Percentiles rank a stretch among this genome's conserved stretches.
phyloP scores from a whole-genome alignment of 1,139 yeast species.

The Debaryomyces fabryi region DNA sequence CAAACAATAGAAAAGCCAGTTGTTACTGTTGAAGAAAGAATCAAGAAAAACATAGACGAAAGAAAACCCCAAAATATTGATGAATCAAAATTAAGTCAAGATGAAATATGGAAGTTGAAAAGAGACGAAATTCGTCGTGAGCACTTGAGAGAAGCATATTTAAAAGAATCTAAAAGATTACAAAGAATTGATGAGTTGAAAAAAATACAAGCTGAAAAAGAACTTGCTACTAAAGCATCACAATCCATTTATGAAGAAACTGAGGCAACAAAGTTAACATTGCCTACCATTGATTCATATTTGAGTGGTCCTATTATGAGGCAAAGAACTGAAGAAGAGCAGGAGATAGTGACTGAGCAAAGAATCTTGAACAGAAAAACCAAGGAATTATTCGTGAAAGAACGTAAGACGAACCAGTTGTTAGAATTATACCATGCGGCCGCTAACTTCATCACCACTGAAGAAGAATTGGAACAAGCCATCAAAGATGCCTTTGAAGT shows the following conservation, averaged over 20 bases:
- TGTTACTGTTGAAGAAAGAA: conserved; percentile 60
- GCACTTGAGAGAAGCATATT: conserved; percentile 68
- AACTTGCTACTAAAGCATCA: conserved; percentile 28
- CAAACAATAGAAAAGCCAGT: conserved; percentile 54
- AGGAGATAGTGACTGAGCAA: conserved; percentile 46
- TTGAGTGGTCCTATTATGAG: conserved; percentile 71
- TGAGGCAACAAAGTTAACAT: conserved; percentile 63
- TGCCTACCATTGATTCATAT: conserved; percentile 78
- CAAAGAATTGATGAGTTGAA: conserved; percentile 40
- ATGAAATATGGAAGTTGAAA: conserved; percentile 56
- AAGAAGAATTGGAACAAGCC: conserved; percentile 59
- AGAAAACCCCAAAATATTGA: conserved; percentile 38
- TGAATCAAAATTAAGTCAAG: conserved; percentile 39
- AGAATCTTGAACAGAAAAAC: conserved; percentile 39
- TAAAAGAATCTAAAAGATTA: conserved; percentile 59
- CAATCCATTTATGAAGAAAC: conserved; percentile 38
- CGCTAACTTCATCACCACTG: conserved; percentile 64
- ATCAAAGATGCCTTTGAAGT: conserved; percentile 60
- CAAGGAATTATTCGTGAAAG: conserved; percentile 35
- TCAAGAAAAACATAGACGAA: conserved; percentile 53
- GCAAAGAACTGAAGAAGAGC: conserved; percentile 70
- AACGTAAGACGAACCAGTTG: conserved; percentile 55
- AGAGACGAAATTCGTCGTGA: conserved; percentile 73
- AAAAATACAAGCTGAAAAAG: conserved; percentile 28
- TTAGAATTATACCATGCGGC: conserved; percentile 76